Evolutionary conservation across 2,329 filamentous ascomycete species (phyloP).

Genomic region (Trichoderma arundinaceum): DNA sequence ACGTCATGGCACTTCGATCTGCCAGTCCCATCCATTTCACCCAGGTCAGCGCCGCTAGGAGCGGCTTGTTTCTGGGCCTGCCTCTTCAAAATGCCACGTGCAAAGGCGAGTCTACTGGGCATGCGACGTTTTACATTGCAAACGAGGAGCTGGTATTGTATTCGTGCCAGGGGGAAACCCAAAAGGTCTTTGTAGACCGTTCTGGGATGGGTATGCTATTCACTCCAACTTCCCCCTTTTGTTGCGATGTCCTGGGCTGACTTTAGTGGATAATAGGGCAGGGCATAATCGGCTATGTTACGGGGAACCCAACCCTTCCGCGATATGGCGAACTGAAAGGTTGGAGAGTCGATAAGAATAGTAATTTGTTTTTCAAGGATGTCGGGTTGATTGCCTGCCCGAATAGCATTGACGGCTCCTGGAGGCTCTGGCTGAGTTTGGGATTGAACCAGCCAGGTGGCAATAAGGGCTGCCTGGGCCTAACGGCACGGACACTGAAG

Average conservation of each 20-base stretch:
- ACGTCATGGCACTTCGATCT: slow-evolving; percentile 53
- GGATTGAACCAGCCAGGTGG: slow-evolving; percentile 46
- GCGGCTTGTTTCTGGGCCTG: slow-evolving; percentile 53
- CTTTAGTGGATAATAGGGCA: slow-evolving; percentile 47
- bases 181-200: slow-evolving; percentile 60
- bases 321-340: slow-evolving; percentile 53
- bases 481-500: slow-evolving; percentile 43
- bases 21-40: slow-evolving; percentile 56
- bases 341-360: slow-evolving; percentile 52
- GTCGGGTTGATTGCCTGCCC: slow-evolving; percentile 60
- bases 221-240: neutral
- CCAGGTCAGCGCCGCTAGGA: slow-evolving; percentile 51
- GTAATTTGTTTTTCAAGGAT: slow-evolving; percentile 54
- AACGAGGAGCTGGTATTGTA: slow-evolving; percentile 57
- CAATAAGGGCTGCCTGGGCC: slow-evolving; percentile 46
- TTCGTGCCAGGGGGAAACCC: slow-evolving; percentile 47
- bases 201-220: slow-evolving; percentile 59
- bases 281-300: slow-evolving; percentile 60
- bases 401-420: slow-evolving; percentile 50
- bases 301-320: slow-evolving; percentile 46
- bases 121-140: slow-evolving; percentile 58
- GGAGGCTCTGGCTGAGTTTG: slow-evolving; percentile 47
- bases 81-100: slow-evolving; percentile 56
- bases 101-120: slow-evolving; percentile 46
- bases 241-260: neutral